These are phyloP conservation scores for Polyporus tsugae DNA, from an alignment of 1,284 basidiomycete genomes.

Conservation along the genomic window DNA sequence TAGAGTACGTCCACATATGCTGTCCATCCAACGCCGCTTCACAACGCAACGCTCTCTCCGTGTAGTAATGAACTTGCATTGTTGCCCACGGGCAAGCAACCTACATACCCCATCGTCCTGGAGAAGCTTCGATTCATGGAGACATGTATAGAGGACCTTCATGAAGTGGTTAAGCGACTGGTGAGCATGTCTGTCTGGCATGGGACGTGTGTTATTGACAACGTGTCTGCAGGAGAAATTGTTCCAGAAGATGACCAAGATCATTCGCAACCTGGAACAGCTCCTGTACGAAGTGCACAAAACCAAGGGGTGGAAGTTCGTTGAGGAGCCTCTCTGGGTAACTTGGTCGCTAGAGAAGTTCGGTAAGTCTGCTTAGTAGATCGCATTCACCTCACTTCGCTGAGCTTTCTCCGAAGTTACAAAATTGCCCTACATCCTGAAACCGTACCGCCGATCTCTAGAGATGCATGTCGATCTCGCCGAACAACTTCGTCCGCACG, in stretches of 20 bases:
- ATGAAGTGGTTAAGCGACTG: slow-evolving; percentile 65
- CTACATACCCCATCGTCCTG: slow-evolving; percentile 62
- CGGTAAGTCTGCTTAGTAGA: slow-evolving; percentile 50
- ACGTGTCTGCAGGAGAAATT: slow-evolving; percentile 63
- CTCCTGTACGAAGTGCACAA: slow-evolving; percentile 73
- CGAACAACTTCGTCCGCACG: slow-evolving; percentile 67
- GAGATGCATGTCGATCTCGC: slow-evolving; percentile 63
- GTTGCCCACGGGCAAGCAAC: slow-evolving; percentile 58
- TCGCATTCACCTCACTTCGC: background rate
- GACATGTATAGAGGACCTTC: slow-evolving; percentile 64
- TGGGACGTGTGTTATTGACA: background rate
- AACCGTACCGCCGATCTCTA: slow-evolving; percentile 75
- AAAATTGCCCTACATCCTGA: slow-evolving; percentile 61
- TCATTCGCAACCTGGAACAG: slow-evolving; percentile 69
- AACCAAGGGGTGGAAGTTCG: slow-evolving; percentile 74
- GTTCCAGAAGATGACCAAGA: slow-evolving; percentile 66
- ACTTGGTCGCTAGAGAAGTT: slow-evolving; percentile 84
- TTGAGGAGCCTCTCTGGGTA: slow-evolving; percentile 76
- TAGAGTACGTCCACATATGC: slow-evolving; percentile 63
- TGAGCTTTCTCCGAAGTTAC: slow-evolving; percentile 51
- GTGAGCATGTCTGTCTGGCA: slow-evolving; percentile 48
- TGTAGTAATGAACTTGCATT: slow-evolving; percentile 69
- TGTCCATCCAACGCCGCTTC: background rate
- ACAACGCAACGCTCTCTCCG: background rate
- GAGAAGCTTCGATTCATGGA: slow-evolving; percentile 77